Base-by-base conservation (phyloP, 805 yeast genomes). In the Metschnikowia anglica region DNA sequence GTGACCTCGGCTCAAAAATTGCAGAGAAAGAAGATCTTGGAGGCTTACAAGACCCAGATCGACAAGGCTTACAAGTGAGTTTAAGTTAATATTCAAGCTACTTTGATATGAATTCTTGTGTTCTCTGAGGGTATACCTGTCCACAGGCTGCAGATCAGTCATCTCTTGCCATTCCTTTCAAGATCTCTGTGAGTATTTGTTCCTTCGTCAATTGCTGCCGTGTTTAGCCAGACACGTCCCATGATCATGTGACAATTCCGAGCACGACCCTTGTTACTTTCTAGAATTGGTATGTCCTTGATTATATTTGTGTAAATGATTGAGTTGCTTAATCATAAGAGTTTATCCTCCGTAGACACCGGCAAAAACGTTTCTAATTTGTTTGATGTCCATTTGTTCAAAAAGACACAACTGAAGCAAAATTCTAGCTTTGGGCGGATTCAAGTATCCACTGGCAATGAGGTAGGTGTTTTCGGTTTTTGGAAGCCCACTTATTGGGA, bases 1-100 rank as follows among this genome's bases (percentile, higher is more conserved):
- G 95, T 91, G 44, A 89, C 98, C 12, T 82, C 95, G 46, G 99
- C 99, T 19, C 97, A 90, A 69, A 93, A 93, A 70, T 77, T 93
- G 59, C 97, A 91, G 74, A 85, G 99, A 74, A 86, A 78, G 74
- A 85, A 85, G 73, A 93, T 93, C 60, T 70, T 88, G 54, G 79
- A 74, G 24, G 78, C 82, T 47, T 85, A 83, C 61, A 65, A 82
- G 65, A 74, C 74, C 27, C 77, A 74, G 37, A 86, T 93, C 56
- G 86, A 85, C 48, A 71, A 69, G 46, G 77, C 88, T 26, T 90
- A 87, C 52, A 29, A 30, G 32, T 39, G 21, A 33, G 35, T 39
- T 8, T 10, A 16, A n/a, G 6, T 28, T 10, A 13, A 16, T 23
- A 5, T 19, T 17, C 19, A n/a, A n/a, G n/a, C n/a, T n/a, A n/a